Percentiles rank a stretch among this genome's conserved stretches.
phyloP scores from a whole-genome alignment of 495 filamentous ascomycete genomes.

The Antarctomyces pellizariae region DNA sequence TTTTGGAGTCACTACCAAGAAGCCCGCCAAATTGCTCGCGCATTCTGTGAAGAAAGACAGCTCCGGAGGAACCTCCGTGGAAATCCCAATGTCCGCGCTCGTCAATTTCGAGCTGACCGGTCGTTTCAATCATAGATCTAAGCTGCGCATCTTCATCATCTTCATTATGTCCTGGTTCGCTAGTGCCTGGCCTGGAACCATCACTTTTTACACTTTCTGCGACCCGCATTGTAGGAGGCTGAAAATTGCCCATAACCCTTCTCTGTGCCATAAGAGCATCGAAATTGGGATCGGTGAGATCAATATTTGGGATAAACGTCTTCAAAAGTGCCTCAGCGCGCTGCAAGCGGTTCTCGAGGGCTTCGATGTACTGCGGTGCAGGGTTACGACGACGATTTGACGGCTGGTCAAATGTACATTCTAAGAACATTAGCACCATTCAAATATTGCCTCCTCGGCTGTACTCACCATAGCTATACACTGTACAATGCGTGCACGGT shows the following conservation, averaged over 20 bases:
- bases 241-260: slow-evolving; percentile 5
- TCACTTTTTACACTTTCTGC: slow-evolving; percentile 4
- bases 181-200: slow-evolving; percentile 1
- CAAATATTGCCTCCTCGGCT: slow-evolving; percentile 4
- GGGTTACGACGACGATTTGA: slow-evolving; percentile 90
- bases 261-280: slow-evolving; percentile 40
- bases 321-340: slow-evolving; percentile 62
- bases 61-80: slow-evolving; percentile 77
- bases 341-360: slow-evolving; percentile 60
- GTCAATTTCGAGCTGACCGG: slow-evolving; percentile 73
- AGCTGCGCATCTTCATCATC: slow-evolving; percentile 47
- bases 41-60: slow-evolving; percentile 66
- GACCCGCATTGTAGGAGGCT: slow-evolving; percentile 7
- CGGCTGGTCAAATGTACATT: slow-evolving; percentile 95
- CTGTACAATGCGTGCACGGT: slow-evolving; percentile 91
- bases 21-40: slow-evolving; percentile 65
- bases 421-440: slow-evolving; percentile 20
- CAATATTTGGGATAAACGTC: slow-evolving; percentile 62
- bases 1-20: slow-evolving; percentile 25
- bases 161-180: slow-evolving; percentile 1
- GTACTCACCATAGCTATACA: slow-evolving; percentile 85
- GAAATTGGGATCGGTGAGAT: slow-evolving; percentile 61
- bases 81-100: slow-evolving; percentile 89
- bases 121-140: slow-evolving; percentile 85
- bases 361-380: slow-evolving; percentile 85